Conservation (phyloP, 148 eudicot genomes). For the Rheum nobile region DNA sequence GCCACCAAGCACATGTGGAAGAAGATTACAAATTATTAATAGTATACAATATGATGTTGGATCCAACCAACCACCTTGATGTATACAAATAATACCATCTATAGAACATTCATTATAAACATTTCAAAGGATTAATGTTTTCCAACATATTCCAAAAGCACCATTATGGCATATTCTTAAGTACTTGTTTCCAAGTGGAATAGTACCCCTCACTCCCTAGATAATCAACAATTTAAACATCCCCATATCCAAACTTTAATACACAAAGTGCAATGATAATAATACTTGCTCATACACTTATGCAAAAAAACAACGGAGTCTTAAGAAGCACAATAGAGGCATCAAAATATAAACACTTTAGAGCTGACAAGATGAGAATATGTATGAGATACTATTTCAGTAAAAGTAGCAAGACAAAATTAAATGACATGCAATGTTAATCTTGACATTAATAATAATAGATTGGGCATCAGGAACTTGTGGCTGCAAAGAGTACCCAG, state of each 20-base stretch:
- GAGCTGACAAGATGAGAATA: background rate
- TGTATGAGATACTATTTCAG: background rate
- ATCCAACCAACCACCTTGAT: background rate
- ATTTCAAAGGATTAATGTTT: background rate
- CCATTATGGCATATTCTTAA: background rate
- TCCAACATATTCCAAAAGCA: background rate
- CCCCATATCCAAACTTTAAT: background rate
- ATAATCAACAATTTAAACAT: no score
- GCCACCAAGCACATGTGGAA: background rate
- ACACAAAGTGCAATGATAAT: background rate
- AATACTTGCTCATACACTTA: no score
- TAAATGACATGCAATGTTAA: conserved; percentile 14
- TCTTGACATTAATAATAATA: conserved; percentile 83
- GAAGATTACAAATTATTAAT: background rate
- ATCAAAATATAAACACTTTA: background rate
- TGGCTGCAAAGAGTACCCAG: conserved; percentile 81
- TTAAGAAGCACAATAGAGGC: background rate
- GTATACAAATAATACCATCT: background rate
- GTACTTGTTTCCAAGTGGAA: background rate
- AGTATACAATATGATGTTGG: background rate
- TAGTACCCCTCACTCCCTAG: background rate
- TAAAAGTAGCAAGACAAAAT: background rate
- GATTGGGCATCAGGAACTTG: conserved; percentile 79
- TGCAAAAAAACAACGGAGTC: no score
- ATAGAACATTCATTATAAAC: background rate